Evolutionary conservation across 257 asterid genomes (phyloP).

Genomic region (Salvia miltiorrhiza): DNA sequence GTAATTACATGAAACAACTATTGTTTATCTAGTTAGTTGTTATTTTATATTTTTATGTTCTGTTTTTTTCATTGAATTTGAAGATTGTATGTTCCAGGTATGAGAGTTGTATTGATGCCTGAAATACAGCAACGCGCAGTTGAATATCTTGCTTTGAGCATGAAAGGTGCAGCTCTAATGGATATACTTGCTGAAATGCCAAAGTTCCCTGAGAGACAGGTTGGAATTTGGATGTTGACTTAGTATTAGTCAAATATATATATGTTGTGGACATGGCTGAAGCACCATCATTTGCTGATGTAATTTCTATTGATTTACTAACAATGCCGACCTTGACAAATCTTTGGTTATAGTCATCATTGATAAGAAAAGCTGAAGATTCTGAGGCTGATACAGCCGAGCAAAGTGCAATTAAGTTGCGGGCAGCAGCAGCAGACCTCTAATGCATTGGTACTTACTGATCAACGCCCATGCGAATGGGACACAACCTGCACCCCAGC

Average conservation of each 20-base stretch:
- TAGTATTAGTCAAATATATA: background rate
- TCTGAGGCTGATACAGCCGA: conserved; percentile 94
- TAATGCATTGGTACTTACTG: conserved; percentile 77
- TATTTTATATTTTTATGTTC: conserved; percentile 14
- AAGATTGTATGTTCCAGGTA: conserved; percentile 45
- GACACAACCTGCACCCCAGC: conserved; percentile 55
- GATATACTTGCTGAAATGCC: conserved; percentile 97
- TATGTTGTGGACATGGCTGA: conserved; percentile 12
- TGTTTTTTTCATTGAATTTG: conserved; percentile 13
- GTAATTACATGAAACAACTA: conserved; percentile 33
- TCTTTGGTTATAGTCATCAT: conserved; percentile 59
- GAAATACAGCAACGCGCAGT: conserved; percentile 96
- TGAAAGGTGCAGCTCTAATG: conserved; percentile 82
- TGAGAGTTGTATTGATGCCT: conserved; percentile 88
- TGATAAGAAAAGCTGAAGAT: conserved; percentile 82
- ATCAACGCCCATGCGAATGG: conserved; percentile 80
- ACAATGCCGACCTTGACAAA: conserved; percentile 12
- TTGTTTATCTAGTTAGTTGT: background rate
- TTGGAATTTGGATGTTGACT: conserved; percentile 24
- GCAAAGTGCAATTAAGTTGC: conserved; percentile 91
- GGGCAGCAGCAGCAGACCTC: conserved; percentile 87
- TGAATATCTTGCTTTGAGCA: conserved; percentile 81
- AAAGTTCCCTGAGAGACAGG: conserved; percentile 96
- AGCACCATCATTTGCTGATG: conserved; percentile 2
- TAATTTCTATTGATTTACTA: background rate